Evolutionary conservation across 345 rosid species (phyloP).

Genomic region (Erodium maritimum): DNA sequence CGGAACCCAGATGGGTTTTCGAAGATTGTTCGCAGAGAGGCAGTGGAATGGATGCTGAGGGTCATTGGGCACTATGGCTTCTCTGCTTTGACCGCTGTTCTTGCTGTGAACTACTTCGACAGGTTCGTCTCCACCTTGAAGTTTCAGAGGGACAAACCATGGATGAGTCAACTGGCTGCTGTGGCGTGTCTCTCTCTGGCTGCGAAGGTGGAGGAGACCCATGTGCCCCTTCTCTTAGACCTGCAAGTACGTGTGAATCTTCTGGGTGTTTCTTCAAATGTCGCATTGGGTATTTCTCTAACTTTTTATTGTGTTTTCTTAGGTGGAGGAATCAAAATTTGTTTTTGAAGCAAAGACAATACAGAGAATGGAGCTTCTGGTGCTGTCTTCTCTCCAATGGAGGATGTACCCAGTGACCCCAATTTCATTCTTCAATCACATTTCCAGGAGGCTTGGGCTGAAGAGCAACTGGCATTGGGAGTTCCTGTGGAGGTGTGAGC

Average conservation of each 20-base stretch:
- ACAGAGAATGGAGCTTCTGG: slow-evolving; percentile 84
- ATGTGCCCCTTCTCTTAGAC: slow-evolving; percentile 64
- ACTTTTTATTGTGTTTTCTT: slow-evolving; percentile 6
- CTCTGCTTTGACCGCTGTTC: slow-evolving; percentile 47
- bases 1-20: slow-evolving; percentile 27
- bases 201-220: slow-evolving; percentile 86
- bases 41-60: slow-evolving; percentile 61
- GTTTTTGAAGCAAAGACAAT: slow-evolving; percentile 76
- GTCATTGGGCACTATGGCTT: slow-evolving; percentile 56
- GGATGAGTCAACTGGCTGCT: slow-evolving; percentile 86
- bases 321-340: slow-evolving; percentile 67
- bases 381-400: slow-evolving; percentile 74
- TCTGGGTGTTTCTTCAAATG: background rate
- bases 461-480: slow-evolving; percentile 43
- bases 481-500: slow-evolving; percentile 53
- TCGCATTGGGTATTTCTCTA: slow-evolving; percentile 11
- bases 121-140: slow-evolving; percentile 47
- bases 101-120: slow-evolving; percentile 87
- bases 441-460: slow-evolving; percentile 55
- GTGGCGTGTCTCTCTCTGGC: slow-evolving; percentile 87
- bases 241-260: slow-evolving; percentile 55
- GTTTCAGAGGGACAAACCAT: slow-evolving; percentile 63
- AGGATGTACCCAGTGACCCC: slow-evolving; percentile 89
- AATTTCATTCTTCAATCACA: slow-evolving; percentile 64
- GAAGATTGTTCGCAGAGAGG: slow-evolving; percentile 39